Percentiles rank a stretch among this genome's conserved stretches.
phyloP scores from a whole-genome alignment of 768 basidiomycete genomes.

The Cyathus striatus region DNA sequence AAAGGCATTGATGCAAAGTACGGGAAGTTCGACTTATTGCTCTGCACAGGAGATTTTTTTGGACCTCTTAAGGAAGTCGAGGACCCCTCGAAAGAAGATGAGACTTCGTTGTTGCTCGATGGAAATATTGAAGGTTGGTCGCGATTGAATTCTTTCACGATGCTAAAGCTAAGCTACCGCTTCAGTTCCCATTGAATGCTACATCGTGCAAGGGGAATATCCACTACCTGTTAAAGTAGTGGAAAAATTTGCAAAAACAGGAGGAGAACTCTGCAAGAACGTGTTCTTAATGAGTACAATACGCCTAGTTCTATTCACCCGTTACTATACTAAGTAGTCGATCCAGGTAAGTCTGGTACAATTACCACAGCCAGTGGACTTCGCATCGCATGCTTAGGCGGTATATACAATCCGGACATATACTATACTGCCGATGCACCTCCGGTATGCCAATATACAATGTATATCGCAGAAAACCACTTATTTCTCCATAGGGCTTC shows the following conservation, averaged over 20 bases:
- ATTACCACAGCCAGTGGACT: conserved; percentile 76
- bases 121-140: conserved; percentile 64
- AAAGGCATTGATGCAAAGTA: conserved; percentile 84
- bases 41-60: conserved; percentile 87
- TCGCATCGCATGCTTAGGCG: conserved; percentile 83
- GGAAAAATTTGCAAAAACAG: conserved; percentile 68
- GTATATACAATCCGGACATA: conserved; percentile 60
- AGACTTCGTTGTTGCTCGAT: conserved; percentile 56
- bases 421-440: conserved; percentile 57
- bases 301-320: background rate
- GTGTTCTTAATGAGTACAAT: conserved; percentile 81
- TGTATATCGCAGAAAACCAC: background rate
- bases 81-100: conserved; percentile 34
- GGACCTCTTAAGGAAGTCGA: conserved; percentile 39
- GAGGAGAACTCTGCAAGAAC: conserved; percentile 77
- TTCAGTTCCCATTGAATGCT: conserved; percentile 82
- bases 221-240: conserved; percentile 71
- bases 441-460: conserved; percentile 41
- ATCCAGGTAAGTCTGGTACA: conserved; percentile 72
- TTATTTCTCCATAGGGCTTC: conserved; percentile 49
- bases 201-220: conserved; percentile 85
- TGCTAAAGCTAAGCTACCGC: too few relatives aligned
- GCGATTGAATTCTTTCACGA: too few relatives aligned
- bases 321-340: conserved; percentile 3
- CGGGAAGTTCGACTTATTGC: conserved; percentile 83